Percentiles rank a stretch among this genome's conserved stretches.
Conservation (phyloP, 768 basidiomycete species). For the Heimioporus sp. region DNA sequence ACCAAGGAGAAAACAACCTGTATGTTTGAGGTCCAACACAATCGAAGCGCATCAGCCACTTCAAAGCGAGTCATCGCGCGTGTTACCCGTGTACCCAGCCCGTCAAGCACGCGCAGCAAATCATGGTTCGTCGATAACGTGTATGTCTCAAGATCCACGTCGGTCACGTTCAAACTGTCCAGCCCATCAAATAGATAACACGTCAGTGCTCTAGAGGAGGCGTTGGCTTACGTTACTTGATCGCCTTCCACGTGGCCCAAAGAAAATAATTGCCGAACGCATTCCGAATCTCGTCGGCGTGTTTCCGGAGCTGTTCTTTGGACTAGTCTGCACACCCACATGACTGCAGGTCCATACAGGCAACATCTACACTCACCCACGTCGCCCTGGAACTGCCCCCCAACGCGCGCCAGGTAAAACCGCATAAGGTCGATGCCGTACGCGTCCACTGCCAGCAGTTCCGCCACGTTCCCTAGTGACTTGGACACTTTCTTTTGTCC, state of each 20-base stretch:
- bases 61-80: conserved; percentile 43
- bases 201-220: conserved; percentile 14
- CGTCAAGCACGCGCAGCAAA: conserved; percentile 21
- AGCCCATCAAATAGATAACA: conserved; percentile 8
- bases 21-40: conserved; percentile 49
- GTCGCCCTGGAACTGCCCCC: conserved; percentile 21
- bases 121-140: conserved; percentile 22
- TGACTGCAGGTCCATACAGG: too few relatives aligned
- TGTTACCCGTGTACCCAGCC: conserved; percentile 16
- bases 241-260: conserved; percentile 58
- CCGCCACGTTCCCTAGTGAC: conserved; percentile 80
- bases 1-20: conserved; percentile 23
- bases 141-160: conserved; percentile 12
- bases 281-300: conserved; percentile 55
- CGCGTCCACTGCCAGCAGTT: conserved; percentile 68
- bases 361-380: too few relatives aligned
- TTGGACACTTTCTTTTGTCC: conserved; percentile 88
- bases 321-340: conserved; percentile 46
- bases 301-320: conserved; percentile 59
- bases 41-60: conserved; percentile 50
- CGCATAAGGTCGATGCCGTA: conserved; percentile 60
- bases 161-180: background rate
- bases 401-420: conserved; percentile 77
- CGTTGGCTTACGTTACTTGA: conserved; percentile 34
- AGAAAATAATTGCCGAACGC: conserved; percentile 77